Evolutionary conservation across 192 early-diverging fungal species (phyloP).

Genomic region (Rhizophagus sp.): DNA sequence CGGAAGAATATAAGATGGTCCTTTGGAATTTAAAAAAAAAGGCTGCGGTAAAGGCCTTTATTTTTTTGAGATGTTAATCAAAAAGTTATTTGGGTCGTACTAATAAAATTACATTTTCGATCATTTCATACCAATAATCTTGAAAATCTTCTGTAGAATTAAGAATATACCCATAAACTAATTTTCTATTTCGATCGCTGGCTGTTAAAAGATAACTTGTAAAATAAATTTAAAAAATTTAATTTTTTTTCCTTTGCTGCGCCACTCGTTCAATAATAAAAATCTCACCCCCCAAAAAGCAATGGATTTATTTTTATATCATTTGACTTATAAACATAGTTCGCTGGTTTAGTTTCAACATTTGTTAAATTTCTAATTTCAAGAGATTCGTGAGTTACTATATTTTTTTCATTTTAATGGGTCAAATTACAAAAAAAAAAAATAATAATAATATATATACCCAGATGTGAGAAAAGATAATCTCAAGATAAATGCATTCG

Average conservation of each 20-base stretch:
- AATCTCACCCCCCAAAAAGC: neutral
- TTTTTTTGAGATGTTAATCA: neutral
- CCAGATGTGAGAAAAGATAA: neutral
- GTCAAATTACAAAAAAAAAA: neutral
- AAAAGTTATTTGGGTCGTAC: no score
- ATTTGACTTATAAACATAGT: neutral
- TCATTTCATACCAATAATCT: neutral
- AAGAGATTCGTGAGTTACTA: neutral
- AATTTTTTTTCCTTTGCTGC: neutral
- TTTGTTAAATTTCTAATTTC: neutral
- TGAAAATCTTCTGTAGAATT: neutral
- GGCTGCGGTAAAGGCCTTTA: neutral
- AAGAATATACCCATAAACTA: neutral
- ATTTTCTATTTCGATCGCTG: neutral
- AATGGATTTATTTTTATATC: neutral
- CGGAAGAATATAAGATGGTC: neutral
- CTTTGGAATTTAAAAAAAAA: neutral
- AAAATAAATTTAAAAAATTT: neutral
- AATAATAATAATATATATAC: neutral
- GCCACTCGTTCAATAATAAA: neutral
- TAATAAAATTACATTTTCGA: neutral
- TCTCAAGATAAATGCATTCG: neutral
- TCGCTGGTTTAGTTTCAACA: neutral
- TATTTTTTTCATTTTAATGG: neutral
- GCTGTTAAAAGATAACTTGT: neutral